Percentiles rank a stretch among this genome's conserved stretches.
phyloP scores from a whole-genome alignment of 116 monocot genomes.

The Iris pallida region DNA sequence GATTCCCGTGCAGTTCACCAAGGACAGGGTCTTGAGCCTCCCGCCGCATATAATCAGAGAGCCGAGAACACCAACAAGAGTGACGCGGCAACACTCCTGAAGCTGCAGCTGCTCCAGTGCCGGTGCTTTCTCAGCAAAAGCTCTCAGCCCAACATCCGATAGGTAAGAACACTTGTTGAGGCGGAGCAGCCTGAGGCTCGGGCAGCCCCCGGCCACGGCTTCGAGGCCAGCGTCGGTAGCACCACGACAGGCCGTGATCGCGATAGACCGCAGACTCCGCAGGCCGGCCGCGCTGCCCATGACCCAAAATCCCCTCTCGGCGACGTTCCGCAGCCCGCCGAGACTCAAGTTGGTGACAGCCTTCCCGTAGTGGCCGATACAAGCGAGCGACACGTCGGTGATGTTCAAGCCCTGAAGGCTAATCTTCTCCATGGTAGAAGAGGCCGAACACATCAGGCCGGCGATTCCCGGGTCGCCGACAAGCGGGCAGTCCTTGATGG shows the following conservation, averaged over 20 bases:
- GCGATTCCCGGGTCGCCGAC: constrained; percentile 25
- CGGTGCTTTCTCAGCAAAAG: constrained; percentile 23
- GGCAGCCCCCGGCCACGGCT: constrained; percentile 26
- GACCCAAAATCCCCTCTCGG: constrained; percentile 36
- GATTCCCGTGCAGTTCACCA: constrained; percentile 70
- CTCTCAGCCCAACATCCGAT: constrained; percentile 60
- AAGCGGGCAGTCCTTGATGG: constrained; percentile 18
- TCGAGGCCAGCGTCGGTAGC: constrained; percentile 20
- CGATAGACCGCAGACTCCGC: constrained; percentile 19
- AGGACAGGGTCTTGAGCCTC: constrained; percentile 35
- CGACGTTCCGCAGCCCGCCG: constrained; percentile 8
- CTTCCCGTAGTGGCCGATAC: constrained; percentile 28
- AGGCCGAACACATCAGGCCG: constrained; percentile 16
- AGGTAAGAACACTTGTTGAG: constrained; percentile 28
- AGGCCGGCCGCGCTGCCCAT: constrained; percentile 31
- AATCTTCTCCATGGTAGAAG: constrained; percentile 19
- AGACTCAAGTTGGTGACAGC: constrained; percentile 16
- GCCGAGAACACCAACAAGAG: constrained; percentile 46
- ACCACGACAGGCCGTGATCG: constrained; percentile 23
- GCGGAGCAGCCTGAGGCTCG: constrained; percentile 25
- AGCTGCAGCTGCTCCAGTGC: constrained; percentile 50
- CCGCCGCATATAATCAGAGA: constrained; percentile 28
- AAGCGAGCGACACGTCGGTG: constrained; percentile 18
- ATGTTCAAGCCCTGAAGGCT: constrained; percentile 21
- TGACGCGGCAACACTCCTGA: constrained; percentile 64